Evolutionary conservation across 1,284 basidiomycete genomes (phyloP).

Genomic region (Thelephora terrestris): DNA sequence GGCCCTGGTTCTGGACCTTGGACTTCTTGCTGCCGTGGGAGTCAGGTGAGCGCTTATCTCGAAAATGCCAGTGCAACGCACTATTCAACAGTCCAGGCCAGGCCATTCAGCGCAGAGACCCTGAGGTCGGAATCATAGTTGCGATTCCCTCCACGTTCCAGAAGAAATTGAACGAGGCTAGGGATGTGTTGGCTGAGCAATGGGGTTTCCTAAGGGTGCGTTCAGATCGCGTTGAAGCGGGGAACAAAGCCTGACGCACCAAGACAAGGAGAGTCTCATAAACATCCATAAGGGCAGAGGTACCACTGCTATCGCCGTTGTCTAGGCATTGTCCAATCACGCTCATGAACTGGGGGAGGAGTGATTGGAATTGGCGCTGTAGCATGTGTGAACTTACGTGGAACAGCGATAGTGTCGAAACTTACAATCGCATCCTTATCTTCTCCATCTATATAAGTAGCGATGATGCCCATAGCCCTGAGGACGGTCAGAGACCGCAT

Average conservation of each 20-base stretch:
- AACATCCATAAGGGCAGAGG: constrained; percentile 90
- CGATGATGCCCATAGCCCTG: constrained; percentile 84
- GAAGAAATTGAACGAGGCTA: constrained; percentile 84
- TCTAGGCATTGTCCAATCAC: constrained; percentile 89
- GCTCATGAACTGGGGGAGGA: constrained; percentile 85
- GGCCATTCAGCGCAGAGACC: constrained; percentile 86
- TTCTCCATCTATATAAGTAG: constrained; percentile 86
- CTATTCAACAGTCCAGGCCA: constrained; percentile 97
- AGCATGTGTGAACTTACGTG: constrained; percentile 4
- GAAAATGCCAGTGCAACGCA: constrained; percentile 20
- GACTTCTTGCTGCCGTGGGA: constrained; percentile 76
- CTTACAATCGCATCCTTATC: constrained; percentile 83
- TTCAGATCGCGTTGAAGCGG: neutral
- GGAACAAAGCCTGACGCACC: constrained; percentile 30
- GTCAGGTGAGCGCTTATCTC: constrained; percentile 5
- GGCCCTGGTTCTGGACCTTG: constrained; percentile 82
- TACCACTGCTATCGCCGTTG: constrained; percentile 70
- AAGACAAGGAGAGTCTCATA: constrained; percentile 93
- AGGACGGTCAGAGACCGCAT: constrained; percentile 6
- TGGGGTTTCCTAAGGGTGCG: constrained; percentile 68
- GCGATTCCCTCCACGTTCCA: constrained; percentile 77
- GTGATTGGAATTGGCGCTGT: constrained; percentile 81
- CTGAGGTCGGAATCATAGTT: constrained; percentile 77
- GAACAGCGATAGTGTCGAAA: constrained; percentile 8
- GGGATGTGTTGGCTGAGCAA: constrained; percentile 85